Evolutionary conservation across 2,329 filamentous ascomycete genomes (phyloP), one percentile per base, ranked within the genome.

Genomic region (Dactylellina parvicollis): DNA sequence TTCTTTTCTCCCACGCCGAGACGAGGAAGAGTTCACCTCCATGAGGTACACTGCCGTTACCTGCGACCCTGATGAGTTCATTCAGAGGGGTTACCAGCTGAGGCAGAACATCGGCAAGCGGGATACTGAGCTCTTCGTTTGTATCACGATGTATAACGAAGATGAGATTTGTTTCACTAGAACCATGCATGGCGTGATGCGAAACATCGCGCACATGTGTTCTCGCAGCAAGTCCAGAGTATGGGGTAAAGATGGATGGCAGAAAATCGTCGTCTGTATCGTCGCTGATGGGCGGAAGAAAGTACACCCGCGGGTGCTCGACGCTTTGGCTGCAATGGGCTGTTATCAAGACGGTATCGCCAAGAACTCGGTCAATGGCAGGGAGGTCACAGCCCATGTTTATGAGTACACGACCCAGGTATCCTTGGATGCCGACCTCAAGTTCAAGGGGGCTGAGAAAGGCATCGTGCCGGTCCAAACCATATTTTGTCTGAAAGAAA

Each of bases 41-140:
- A 98, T 98, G 94, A 89, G 95, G 60, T 99, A 99, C 80, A 97
- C 94, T 0, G 95, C 95, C 8, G 95, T 96, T n/a, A 99, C 95
- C 1, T 98, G 92, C 81, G 93, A 97, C 79, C 96, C 93, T 0
- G 93, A 97, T 80, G 92, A 98, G 80, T 98, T 96, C 78, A 90
- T 92, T 2, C 86, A 89, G 5, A 87, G 89, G 75, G 94, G 93
- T 0, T 99, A 97, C 83, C 95, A 96, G 79, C 83, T 99, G 78
- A 90, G 95, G 60, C 95, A 98, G 81, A 92, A 91, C 79, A 92
- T 97, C 73, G 96, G 91, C 0, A 84, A 89, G 26, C 88, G 95
- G 75, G 93, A 98, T 81, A 98, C 94, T 0, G 95, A 99, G 81
- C 83, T 99, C 5, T 95, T 98, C 80, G 96, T 99, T 78, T 96